Conservation (phyloP, 2,329 filamentous ascomycete species). For the Fusarium ambrosium region DNA sequence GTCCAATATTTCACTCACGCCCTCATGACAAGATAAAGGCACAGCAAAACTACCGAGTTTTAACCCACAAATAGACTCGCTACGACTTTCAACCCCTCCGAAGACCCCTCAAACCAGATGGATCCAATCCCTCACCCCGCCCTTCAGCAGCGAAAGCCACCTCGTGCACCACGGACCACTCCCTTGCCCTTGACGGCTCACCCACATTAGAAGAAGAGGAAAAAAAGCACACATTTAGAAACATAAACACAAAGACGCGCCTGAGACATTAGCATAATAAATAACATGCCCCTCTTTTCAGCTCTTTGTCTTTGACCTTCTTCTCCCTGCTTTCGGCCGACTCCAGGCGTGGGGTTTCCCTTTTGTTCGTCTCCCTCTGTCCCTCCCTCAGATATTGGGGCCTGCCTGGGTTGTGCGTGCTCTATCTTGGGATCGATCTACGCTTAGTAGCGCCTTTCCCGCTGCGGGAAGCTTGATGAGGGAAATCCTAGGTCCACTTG, state of each 20-base stretch:
- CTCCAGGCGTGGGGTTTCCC: neutral
- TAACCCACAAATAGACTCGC: slow-evolving; percentile 8
- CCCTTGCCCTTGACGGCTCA: slow-evolving; percentile 16
- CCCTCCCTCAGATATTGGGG: slow-evolving; percentile 7
- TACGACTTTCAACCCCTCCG: neutral
- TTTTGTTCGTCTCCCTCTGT: neutral
- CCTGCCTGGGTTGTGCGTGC: neutral
- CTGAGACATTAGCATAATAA: slow-evolving; percentile 5
- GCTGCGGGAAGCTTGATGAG: slow-evolving; percentile 3
- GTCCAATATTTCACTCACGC: slow-evolving; percentile 8
- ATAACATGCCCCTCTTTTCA: slow-evolving; percentile 18
- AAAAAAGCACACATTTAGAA: slow-evolving; percentile 1
- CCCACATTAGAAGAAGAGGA: neutral
- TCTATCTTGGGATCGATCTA: slow-evolving; percentile 13
- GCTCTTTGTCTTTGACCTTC: slow-evolving; percentile 23
- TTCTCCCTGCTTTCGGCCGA: slow-evolving; percentile 29
- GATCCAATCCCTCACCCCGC: slow-evolving; percentile 5
- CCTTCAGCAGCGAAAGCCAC: slow-evolving; percentile 9
- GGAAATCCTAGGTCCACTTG: neutral
- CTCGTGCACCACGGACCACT: slow-evolving; percentile 3
- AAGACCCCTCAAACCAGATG: slow-evolving; percentile 3
- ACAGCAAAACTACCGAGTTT: slow-evolving; percentile 4
- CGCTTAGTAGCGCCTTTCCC: slow-evolving; percentile 19
- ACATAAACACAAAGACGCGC: slow-evolving; percentile 31
- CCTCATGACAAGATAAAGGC: neutral